Conservation (phyloP, 352 stramenopile genomes). For the Blastocystis sp. region DNA sequence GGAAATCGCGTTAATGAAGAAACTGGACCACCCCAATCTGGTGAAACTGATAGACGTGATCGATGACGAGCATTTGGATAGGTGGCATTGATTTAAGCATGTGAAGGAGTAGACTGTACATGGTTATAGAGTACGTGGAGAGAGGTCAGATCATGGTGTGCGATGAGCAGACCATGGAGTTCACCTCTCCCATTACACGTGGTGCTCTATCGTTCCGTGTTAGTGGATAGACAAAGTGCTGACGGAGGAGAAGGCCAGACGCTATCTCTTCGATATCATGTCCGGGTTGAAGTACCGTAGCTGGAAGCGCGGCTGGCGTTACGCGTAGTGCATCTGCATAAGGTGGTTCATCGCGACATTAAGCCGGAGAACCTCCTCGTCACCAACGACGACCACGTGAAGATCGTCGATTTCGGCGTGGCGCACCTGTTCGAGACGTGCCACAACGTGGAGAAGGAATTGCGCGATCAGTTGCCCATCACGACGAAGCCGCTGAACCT, state of each 20-base stretch:
- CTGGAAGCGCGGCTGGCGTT: background rate
- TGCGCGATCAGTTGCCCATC: constrained; percentile 2
- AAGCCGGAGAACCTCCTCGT: constrained; percentile 84
- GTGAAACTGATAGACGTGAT: constrained; percentile 84
- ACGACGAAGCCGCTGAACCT: constrained; percentile 75
- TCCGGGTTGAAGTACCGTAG: constrained; percentile 66
- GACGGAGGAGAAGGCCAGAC: constrained; percentile 43
- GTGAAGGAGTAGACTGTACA: constrained; percentile 82
- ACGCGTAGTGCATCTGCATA: constrained; percentile 71
- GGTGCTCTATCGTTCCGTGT: background rate
- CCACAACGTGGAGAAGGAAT: constrained; percentile 74
- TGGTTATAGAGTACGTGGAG: constrained; percentile 73
- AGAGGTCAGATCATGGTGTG: constrained; percentile 63
- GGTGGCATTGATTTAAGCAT: background rate
- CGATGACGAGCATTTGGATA: constrained; percentile 75
- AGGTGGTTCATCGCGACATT: constrained; percentile 84
- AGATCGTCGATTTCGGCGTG: constrained; percentile 73
- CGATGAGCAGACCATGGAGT: constrained; percentile 17
- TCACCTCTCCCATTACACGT: constrained; percentile 49
- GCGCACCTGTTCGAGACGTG: constrained; percentile 67
- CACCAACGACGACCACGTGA: constrained; percentile 79
- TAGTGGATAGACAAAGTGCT: constrained; percentile 8
- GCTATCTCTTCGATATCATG: constrained; percentile 65
- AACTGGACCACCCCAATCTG: constrained; percentile 83
- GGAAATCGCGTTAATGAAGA: constrained; percentile 86